phyloP scores from a whole-genome alignment of 108 stramenopile genomes.

The Skeletonema menzelii region DNA sequence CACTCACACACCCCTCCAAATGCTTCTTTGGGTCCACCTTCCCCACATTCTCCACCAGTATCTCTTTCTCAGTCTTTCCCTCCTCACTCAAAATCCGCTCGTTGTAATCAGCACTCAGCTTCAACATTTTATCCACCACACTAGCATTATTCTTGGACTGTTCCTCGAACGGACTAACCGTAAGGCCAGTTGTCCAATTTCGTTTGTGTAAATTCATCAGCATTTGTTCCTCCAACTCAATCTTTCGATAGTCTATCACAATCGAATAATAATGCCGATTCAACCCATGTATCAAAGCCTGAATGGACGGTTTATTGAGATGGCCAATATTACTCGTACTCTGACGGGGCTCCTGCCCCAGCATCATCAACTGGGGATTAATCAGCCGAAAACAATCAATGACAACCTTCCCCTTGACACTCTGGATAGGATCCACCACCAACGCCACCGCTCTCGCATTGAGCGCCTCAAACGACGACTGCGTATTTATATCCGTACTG shows the following conservation, averaged over 20 bases:
- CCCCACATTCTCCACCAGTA: slow-evolving; percentile 91
- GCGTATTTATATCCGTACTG: slow-evolving; percentile 99
- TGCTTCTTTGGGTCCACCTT: slow-evolving; percentile 98
- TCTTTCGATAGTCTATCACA: slow-evolving; percentile 99
- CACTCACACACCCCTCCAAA: slow-evolving; percentile 86
- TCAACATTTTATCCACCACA: slow-evolving; percentile 89
- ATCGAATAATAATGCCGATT: slow-evolving; percentile 99
- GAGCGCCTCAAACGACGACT: slow-evolving; percentile 94
- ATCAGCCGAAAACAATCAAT: slow-evolving; percentile 99
- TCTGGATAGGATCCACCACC: slow-evolving; percentile 99
- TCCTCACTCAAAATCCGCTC: slow-evolving; percentile 86
- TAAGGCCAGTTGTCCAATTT: slow-evolving; percentile 93
- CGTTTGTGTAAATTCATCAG: slow-evolving; percentile 96
- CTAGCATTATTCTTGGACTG: slow-evolving; percentile 84
- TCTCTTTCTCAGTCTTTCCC: slow-evolving; percentile 81
- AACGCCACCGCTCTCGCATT: slow-evolving; percentile 96
- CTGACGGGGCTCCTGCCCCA: slow-evolving; percentile 97
- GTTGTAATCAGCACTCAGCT: slow-evolving; percentile 93
- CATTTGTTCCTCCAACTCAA: slow-evolving; percentile 99
- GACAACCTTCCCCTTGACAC: slow-evolving; percentile 99
- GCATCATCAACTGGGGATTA: slow-evolving; percentile 98
- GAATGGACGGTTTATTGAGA: slow-evolving; percentile 98
- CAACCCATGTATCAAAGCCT: slow-evolving; percentile 98
- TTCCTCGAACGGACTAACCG: slow-evolving; percentile 89
- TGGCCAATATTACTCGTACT: slow-evolving; percentile 98